Evolutionary conservation across 352 stramenopile species (phyloP).

Genomic region (Thraustochytrium sp.): DNA sequence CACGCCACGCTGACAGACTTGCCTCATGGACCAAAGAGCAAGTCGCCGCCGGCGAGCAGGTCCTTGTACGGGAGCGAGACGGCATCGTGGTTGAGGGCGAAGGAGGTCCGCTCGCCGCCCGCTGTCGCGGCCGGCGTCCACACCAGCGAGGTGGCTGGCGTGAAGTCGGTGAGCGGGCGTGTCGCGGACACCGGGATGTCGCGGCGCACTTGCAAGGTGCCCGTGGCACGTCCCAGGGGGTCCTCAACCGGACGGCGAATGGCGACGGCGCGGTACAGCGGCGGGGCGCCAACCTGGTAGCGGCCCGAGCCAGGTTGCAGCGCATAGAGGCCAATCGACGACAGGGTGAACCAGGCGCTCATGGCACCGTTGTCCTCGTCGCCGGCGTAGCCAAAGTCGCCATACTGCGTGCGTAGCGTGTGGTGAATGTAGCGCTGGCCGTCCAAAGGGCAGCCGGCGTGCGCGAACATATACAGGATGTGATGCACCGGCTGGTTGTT

Average conservation of each 20-base stretch:
- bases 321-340: conserved; percentile 46
- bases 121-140: background rate
- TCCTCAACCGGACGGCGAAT: conserved; percentile 11
- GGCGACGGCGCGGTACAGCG: conserved; percentile 43
- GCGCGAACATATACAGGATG: conserved; percentile 42
- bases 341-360: conserved; percentile 48
- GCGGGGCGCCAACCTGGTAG: conserved; percentile 43
- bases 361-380: conserved; percentile 54
- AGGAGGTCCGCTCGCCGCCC: no score
- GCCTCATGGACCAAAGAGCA: conserved; percentile 29
- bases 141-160: background rate
- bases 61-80: conserved; percentile 41
- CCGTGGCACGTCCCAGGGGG: background rate
- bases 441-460: conserved; percentile 17
- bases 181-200: background rate
- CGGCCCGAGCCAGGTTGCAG: conserved; percentile 39
- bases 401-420: conserved; percentile 39
- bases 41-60: conserved; percentile 34
- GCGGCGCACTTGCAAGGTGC: background rate
- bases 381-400: conserved; percentile 45
- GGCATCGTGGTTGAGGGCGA: background rate
- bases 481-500: conserved; percentile 53
- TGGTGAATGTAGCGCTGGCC: conserved; percentile 17
- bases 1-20: no score
- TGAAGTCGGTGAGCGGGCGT: conserved; percentile 15